Base-by-base conservation (phyloP, 768 basidiomycete species). In the Podaxis sp. region DNA sequence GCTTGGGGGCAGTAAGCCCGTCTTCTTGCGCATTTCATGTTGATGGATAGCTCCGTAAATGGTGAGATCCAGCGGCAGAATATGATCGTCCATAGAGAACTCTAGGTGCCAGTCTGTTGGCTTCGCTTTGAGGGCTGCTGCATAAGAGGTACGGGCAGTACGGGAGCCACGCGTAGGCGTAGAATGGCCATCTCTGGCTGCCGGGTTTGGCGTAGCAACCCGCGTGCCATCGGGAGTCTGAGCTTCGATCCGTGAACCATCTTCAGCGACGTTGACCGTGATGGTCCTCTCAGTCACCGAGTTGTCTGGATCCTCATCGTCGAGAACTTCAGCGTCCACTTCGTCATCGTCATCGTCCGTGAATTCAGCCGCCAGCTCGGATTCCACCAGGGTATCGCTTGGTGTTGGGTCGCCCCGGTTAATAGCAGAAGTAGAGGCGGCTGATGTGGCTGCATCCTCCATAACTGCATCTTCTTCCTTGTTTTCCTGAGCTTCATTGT, bases 31-130 rank as follows among this genome's bases (percentile, higher is more conserved):
- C 72, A 84, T 83, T 71, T 95, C 91, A 67, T 93, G 89, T 67
- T 94, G 92, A 70, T 98, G 95, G 50, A 97, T 90, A 0, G 95
- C 96, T 6, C 97, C 97, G 69, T 97, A 99, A 54, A 99, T 89
- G 0, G 97, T 99, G 58, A 95, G 79, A 70, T 95, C 91, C 61
- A 95, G 73, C 0, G 91, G 89, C 16, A 98, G 76, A 21, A 84
- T 74, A 50, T 92, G 88, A 62, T 94, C 95, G 68, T 93, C 93
- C 86, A 98, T 90, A 7, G 84, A 90, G 74, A 99, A 98, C 73
- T 97, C 90, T 55, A 98, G 85, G 71, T 99, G 95, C 93, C 94
- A 99, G 68, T 98, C 96, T 14, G 84, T 86, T 3, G 96, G 95
- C 69, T 93, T 94, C 0, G 93, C 79, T 75, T 94, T 97, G 60